phyloP scores from a whole-genome alignment of 75 land plant species.

The Chamaecyparis obtusa region DNA sequence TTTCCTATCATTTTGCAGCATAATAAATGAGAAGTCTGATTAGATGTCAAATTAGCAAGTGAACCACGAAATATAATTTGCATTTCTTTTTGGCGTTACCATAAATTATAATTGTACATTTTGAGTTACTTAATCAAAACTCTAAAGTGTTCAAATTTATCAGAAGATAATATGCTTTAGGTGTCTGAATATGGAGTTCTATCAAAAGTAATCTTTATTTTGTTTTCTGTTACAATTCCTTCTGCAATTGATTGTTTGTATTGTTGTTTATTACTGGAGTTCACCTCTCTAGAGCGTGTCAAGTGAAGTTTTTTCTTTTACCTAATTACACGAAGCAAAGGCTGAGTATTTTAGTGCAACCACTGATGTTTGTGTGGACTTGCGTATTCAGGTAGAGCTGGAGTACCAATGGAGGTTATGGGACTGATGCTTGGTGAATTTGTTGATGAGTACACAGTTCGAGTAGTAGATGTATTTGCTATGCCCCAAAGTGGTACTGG shows the following conservation, averaged over 20 bases:
- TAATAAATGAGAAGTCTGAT: neutral
- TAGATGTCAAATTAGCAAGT: neutral
- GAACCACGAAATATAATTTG: neutral
- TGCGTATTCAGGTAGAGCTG: constrained; percentile 78
- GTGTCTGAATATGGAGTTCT: neutral
- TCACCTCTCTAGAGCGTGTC: neutral
- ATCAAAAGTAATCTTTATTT: neutral
- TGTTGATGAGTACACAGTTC: constrained; percentile 96
- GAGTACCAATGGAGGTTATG: constrained; percentile 99
- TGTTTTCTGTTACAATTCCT: neutral
- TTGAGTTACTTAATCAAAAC: neutral
- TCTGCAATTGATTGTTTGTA: neutral
- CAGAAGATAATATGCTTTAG: neutral
- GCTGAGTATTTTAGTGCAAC: neutral
- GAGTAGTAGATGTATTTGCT: constrained; percentile 97
- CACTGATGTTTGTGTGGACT: neutral
- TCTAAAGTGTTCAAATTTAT: neutral
- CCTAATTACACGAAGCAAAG: neutral
- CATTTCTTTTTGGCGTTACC: neutral
- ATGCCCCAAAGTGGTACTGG: constrained; percentile 99
- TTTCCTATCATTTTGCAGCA: neutral
- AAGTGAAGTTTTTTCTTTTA: neutral
- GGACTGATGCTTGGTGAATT: constrained; percentile 98
- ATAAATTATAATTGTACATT: neutral
- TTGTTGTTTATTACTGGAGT: neutral